Evolutionary conservation across 83 land plant species (phyloP), one percentile per base, ranked within the genome.

Genomic region (Diphasiastrum complanatum): DNA sequence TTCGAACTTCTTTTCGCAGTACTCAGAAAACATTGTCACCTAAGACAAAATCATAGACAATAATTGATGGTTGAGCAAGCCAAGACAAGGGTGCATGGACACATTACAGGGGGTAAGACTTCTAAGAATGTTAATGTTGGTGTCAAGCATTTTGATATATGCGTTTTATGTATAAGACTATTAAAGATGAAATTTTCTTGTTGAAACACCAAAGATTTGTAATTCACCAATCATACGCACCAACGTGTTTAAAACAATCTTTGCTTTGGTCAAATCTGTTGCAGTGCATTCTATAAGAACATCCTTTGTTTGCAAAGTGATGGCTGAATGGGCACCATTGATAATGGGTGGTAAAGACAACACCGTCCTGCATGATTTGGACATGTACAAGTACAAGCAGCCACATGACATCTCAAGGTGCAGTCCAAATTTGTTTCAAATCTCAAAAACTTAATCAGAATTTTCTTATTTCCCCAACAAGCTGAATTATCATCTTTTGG

Each of bases 241-340:
- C 89, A 89, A 70, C 35, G 99, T 95, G 52, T 89, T 95, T 38
- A 93, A 73, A 33, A 89, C 99, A 77, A 89, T 82, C 23, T 86
- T 89, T 27, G 96, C 99, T 72, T 89, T 89, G 26, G 92, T 86
- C 72, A 89, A 68, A 72, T 93, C 99, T 30, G 96, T 89, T 26
- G 96, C 99, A 50, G 99, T 93, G 70, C 99, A 93, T 70, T 93
- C 99, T 53, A 93, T 86, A 35, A 93, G 82, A 5, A 93, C 83
- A 77, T 89, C 89, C 75, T 78, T 93, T 16, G 99, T 93, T 65
- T 76, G 73, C 63, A 93, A 67, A 22, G 80, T 73, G 37, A 93
- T 93, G 30, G 99, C 96, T 18, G 99, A 93, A 75, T 89, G 99
- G 20, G 96, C 96, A 56, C 96, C 77, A 77, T 93, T 93, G 18